Conservation (phyloP, 2,329 filamentous ascomycete species). For the Ceratocystis albifundus region DNA sequence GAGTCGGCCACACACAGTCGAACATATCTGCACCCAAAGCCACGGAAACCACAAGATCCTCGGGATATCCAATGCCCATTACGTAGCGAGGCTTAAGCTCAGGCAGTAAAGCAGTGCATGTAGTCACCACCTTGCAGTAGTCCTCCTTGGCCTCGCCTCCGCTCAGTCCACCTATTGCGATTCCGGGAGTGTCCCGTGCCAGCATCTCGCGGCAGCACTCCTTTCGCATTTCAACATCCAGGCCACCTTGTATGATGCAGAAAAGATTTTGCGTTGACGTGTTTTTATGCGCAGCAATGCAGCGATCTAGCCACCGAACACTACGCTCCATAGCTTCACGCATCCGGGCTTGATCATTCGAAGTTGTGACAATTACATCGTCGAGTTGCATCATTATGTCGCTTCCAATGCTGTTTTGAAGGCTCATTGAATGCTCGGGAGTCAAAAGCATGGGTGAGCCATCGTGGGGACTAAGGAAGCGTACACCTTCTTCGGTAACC, state of each 20-base stretch:
- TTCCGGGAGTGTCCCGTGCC: constrained; percentile 79
- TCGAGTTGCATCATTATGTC: constrained; percentile 99
- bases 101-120: constrained; percentile 75
- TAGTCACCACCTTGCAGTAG: constrained; percentile 79
- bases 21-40: constrained; percentile 98
- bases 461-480: constrained; percentile 93
- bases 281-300: constrained; percentile 78
- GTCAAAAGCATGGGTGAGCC: constrained; percentile 92
- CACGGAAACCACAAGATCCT: constrained; percentile 86
- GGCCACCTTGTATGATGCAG: constrained; percentile 93
- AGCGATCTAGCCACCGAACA: constrained; percentile 90
- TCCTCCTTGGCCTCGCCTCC: constrained; percentile 90
- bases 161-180: constrained; percentile 88
- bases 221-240: constrained; percentile 74
- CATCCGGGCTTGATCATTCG: constrained; percentile 77
- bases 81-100: constrained; percentile 94
- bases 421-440: constrained; percentile 87
- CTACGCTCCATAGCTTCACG: constrained; percentile 90
- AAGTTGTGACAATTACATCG: constrained; percentile 93
- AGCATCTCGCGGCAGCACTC: constrained; percentile 84
- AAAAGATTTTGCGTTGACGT: constrained; percentile 83
- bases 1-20: constrained; percentile 96
- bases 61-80: constrained; percentile 96
- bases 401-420: constrained; percentile 94
- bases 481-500: constrained; percentile 89